Conservation (phyloP, 2,329 filamentous ascomycete species). For the Drechslerella stenobrocha region DNA sequence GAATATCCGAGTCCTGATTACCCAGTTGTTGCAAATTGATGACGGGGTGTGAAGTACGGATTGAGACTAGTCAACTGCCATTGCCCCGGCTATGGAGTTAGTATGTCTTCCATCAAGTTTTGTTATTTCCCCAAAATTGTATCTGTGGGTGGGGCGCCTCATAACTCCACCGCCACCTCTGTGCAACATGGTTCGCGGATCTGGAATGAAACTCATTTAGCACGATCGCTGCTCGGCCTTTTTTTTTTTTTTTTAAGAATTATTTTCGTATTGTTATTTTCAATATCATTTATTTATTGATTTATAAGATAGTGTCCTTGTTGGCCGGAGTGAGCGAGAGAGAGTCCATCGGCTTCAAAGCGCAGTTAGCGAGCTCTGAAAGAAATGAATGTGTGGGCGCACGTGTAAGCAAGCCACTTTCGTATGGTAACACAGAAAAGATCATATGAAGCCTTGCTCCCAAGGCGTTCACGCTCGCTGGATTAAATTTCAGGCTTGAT, state of each 20-base stretch:
- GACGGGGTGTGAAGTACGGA: conserved; percentile 25
- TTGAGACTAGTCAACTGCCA: conserved; percentile 3
- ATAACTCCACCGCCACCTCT: conserved; percentile 3
- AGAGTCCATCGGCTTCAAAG: neutral
- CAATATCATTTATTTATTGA: neutral
- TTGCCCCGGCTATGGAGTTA: conserved; percentile 13
- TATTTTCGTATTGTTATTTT: neutral
- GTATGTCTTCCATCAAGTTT: conserved; percentile 9
- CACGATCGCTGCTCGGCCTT: neutral
- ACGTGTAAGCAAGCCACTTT: conserved; percentile 5
- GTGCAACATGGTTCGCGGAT: neutral
- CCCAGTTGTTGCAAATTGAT: conserved; percentile 35
- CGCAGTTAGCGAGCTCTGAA: neutral
- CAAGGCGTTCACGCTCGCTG: neutral
- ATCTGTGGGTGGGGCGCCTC: neutral
- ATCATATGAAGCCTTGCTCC: neutral
- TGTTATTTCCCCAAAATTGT: neutral
- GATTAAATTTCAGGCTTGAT: conserved; percentile 11
- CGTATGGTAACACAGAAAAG: conserved; percentile 5
- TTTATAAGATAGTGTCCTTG: no score
- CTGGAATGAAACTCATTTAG: neutral
- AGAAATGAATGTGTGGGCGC: neutral
- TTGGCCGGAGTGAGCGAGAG: no score
- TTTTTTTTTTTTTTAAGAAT: conserved; percentile 4
- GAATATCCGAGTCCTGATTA: conserved; percentile 15